phyloP scores from a whole-genome alignment of 257 asterid genomes.

The Lycium ferocissimum region DNA sequence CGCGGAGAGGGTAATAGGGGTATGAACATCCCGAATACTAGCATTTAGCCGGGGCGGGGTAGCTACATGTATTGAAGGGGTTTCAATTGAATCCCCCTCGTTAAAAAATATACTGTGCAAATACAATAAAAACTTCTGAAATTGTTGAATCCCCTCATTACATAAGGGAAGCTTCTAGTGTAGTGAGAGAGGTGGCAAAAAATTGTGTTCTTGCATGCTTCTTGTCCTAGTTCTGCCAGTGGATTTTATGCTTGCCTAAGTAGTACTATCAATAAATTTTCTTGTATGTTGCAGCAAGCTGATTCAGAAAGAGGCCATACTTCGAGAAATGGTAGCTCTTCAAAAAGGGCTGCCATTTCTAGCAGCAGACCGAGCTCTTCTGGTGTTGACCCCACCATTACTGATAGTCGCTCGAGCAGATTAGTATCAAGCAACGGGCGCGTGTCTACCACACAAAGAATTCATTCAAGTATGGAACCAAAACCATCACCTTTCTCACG shows the following conservation, averaged over 20 bases:
- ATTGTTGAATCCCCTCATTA: not conserved
- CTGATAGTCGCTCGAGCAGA: constrained; percentile 49
- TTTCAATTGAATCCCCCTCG: not conserved
- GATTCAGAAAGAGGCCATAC: constrained; percentile 71
- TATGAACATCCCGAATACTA: not conserved
- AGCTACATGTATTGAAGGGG: not conserved
- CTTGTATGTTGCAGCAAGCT: constrained; percentile 57
- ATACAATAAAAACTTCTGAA: not conserved
- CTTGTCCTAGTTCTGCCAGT: not conserved
- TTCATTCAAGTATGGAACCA: constrained; percentile 25
- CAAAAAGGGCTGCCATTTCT: constrained; percentile 68
- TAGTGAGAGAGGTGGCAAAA: not conserved
- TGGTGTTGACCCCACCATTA: constrained; percentile 51
- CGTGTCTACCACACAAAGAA: constrained; percentile 43
- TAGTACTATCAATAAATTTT: constrained; percentile 35
- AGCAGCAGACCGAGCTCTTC: constrained; percentile 60
- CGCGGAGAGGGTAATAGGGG: not conserved
- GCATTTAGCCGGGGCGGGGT: not conserved
- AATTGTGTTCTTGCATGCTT: not conserved
- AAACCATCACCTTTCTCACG: constrained; percentile 54
- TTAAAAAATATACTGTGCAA: not conserved
- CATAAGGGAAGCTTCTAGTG: not conserved
- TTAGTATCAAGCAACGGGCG: constrained; percentile 55
- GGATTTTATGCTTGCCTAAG: not conserved
- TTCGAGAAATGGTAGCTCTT: constrained; percentile 70